A percentile compares a stretch with the other conserved stretches of the same genome.
Evolutionary conservation across 352 stramenopile genomes (phyloP).

Genomic region (Phytophthora melonis): DNA sequence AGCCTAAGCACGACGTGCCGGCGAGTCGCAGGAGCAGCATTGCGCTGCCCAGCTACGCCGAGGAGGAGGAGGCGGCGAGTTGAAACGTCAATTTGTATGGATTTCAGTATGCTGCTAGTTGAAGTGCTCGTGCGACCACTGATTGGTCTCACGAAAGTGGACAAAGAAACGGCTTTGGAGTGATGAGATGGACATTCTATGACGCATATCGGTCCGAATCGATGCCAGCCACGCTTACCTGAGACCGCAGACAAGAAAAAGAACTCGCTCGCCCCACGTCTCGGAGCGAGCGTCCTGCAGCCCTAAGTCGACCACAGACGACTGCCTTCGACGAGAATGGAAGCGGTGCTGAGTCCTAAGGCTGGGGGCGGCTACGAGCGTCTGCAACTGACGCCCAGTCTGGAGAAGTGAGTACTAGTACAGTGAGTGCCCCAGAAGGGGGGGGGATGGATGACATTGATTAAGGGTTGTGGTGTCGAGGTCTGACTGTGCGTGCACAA

Average conservation of each 20-base stretch:
- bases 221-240: slow-evolving; percentile 16
- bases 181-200: neutral
- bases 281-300: slow-evolving; percentile 4
- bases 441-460: slow-evolving; percentile 21
- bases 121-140: slow-evolving; percentile 14
- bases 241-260: slow-evolving; percentile 24
- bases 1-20: slow-evolving; percentile 1
- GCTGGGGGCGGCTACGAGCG: slow-evolving; percentile 30
- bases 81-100: neutral
- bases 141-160: slow-evolving; percentile 2
- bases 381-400: slow-evolving; percentile 35
- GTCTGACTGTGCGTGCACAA: neutral
- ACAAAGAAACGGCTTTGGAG: slow-evolving; percentile 29
- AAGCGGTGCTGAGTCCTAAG: slow-evolving; percentile 34
- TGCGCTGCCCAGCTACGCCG: neutral
- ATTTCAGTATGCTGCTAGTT: slow-evolving; percentile 11
- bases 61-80: neutral
- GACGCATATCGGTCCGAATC: slow-evolving; percentile 7
- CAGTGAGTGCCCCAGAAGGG: no score
- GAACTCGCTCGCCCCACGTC: slow-evolving; percentile 11
- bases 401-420: slow-evolving; percentile 40
- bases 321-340: slow-evolving; percentile 26
- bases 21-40: slow-evolving; percentile 7
- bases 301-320: neutral
- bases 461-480: slow-evolving; percentile 25